Percentiles rank a stretch among this genome's conserved stretches.
phyloP scores from a whole-genome alignment of 345 rosid species.

The Hibiscus tridactylites region DNA sequence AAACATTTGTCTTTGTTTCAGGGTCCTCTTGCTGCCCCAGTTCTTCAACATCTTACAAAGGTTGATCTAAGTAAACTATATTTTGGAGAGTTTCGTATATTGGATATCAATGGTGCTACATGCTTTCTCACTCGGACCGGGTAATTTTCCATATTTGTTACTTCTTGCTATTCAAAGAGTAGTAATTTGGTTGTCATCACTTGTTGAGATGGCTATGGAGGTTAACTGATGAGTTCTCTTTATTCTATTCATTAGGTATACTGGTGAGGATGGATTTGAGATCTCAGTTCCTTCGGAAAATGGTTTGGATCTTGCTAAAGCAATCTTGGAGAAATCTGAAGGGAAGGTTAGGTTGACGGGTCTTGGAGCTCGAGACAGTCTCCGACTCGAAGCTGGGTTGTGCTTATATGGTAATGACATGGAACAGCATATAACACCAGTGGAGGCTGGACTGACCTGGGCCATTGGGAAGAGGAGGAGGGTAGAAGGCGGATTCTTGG shows the following conservation, averaged over 20 bases:
- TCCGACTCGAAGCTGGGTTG: conserved; percentile 90
- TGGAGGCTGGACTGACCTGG: conserved; percentile 92
- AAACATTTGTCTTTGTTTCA: conserved; percentile 11
- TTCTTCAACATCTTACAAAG: conserved; percentile 79
- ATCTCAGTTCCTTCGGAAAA: conserved; percentile 86
- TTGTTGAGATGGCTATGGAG: neutral
- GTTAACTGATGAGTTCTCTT: neutral
- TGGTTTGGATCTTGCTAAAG: conserved; percentile 82
- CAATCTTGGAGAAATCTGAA: conserved; percentile 85
- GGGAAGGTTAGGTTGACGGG: conserved; percentile 89
- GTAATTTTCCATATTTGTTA: conserved; percentile 30
- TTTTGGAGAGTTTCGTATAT: conserved; percentile 77
- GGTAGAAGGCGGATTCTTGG: conserved; percentile 90
- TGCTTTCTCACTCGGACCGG: conserved; percentile 97
- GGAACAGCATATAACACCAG: conserved; percentile 51
- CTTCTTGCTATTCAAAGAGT: neutral
- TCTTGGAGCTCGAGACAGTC: conserved; percentile 92
- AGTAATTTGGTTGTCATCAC: neutral
- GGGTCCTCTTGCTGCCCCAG: conserved; percentile 97
- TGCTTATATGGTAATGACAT: conserved; percentile 92
- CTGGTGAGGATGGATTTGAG: conserved; percentile 98
- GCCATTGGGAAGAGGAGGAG: conserved; percentile 94
- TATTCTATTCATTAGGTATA: conserved; percentile 47
- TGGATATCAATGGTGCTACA: conserved; percentile 66
- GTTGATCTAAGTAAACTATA: conserved; percentile 86